Evolutionary conservation across 2,329 filamentous ascomycete genomes (phyloP).

Genomic region (Claviceps digitariae): DNA sequence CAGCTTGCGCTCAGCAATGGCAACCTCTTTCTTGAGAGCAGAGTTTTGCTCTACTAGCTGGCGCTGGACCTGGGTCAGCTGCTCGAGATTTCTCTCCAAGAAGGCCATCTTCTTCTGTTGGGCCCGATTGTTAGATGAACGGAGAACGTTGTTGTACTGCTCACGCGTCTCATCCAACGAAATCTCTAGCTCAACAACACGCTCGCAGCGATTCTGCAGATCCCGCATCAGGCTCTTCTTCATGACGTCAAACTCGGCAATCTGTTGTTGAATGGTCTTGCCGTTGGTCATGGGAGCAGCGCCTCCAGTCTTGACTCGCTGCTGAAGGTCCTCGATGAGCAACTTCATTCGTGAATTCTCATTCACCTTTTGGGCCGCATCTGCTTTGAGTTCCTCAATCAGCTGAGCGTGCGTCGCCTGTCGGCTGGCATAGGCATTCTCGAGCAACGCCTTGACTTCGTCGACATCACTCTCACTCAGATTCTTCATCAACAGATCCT

Average conservation of each 20-base stretch:
- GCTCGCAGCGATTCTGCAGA: conserved; percentile 93
- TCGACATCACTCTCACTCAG: conserved; percentile 66
- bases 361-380: conserved; percentile 62
- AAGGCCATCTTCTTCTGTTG: conserved; percentile 99
- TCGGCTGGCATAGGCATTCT: conserved; percentile 62
- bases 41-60: conserved; percentile 98
- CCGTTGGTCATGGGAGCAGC: conserved; percentile 54
- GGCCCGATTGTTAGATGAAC: conserved; percentile 91
- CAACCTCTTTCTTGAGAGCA: conserved; percentile 95
- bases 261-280: conserved; percentile 94
- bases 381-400: conserved; percentile 61
- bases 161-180: conserved; percentile 93
- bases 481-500: conserved; percentile 67
- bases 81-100: conserved; percentile 93
- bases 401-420: conserved; percentile 61
- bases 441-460: conserved; percentile 68
- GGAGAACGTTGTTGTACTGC: conserved; percentile 97
- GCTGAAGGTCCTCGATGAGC: conserved; percentile 68
- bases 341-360: conserved; percentile 73
- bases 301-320: conserved; percentile 49
- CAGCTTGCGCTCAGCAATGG: conserved; percentile 93
- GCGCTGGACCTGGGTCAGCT: conserved; percentile 91
- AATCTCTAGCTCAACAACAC: conserved; percentile 95
- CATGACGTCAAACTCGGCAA: conserved; percentile 97
- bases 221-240: conserved; percentile 99